These are phyloP conservation scores for Phytophthora lateralis DNA, from an alignment of 352 stramenopile species.

Conservation along the genomic window DNA sequence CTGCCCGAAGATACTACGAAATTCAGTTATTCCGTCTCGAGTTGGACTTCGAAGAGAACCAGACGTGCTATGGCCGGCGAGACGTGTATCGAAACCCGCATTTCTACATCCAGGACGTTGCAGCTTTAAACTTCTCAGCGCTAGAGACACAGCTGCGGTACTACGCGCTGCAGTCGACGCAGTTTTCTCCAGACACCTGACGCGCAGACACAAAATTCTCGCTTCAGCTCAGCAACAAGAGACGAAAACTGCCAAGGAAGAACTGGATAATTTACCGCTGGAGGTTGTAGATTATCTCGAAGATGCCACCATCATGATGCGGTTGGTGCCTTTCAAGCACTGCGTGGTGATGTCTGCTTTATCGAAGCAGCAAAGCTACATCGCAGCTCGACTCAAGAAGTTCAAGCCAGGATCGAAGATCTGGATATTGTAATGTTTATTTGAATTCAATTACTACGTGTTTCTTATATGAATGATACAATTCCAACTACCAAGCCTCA, in stretches of 20 bases:
- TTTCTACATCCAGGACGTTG: conserved; percentile 43
- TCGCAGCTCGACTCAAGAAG: background rate
- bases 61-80: conserved; percentile 58
- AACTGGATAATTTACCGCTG: background rate
- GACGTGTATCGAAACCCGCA: conserved; percentile 34
- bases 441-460: background rate
- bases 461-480: background rate
- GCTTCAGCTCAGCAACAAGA: background rate
- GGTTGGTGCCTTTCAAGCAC: too few species aligned
- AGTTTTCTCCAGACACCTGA: conserved; percentile 1
- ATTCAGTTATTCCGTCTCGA: conserved; percentile 45
- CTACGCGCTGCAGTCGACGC: conserved; percentile 33
- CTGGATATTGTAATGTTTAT: background rate
- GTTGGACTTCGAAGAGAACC: conserved; percentile 36
- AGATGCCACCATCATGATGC: too few species aligned
- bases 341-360: too few species aligned
- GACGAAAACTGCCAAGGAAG: background rate
- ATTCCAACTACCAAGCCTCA: conserved; percentile 5
- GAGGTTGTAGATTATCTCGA: background rate
- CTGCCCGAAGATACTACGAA: conserved; percentile 35
- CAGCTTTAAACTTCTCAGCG: conserved; percentile 18
- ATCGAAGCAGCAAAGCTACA: background rate
- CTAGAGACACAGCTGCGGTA: conserved; percentile 32
- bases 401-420: background rate
- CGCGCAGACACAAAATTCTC: background rate